Conservation (phyloP, 1,139 yeast genomes). For the Blastobotrys elegans region DNA sequence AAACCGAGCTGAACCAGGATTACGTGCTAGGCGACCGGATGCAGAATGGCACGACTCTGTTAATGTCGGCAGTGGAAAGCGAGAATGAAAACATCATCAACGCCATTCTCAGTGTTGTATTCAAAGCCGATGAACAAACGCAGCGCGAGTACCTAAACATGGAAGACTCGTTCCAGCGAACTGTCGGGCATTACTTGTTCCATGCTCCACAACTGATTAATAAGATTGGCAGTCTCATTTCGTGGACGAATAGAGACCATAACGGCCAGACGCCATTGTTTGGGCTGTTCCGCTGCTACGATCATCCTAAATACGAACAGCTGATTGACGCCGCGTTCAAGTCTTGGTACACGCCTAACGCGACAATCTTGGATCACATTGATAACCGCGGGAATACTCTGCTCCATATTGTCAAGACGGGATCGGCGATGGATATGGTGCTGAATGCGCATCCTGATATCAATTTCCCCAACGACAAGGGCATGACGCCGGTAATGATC, state of each 20-base stretch:
- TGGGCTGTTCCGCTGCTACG: constrained; percentile 74
- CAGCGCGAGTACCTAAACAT: constrained; percentile 44
- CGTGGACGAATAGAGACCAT: constrained; percentile 68
- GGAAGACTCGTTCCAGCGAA: constrained; percentile 48
- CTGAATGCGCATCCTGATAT: constrained; percentile 45
- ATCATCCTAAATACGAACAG: constrained; percentile 56
- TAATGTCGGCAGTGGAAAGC: constrained; percentile 56
- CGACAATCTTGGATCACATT: constrained; percentile 47
- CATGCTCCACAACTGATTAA: constrained; percentile 52
- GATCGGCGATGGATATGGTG: constrained; percentile 39
- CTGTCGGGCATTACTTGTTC: constrained; percentile 70
- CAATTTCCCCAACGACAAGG: constrained; percentile 56
- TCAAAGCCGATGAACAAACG: constrained; percentile 42
- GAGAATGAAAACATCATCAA: constrained; percentile 48
- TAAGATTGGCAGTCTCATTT: constrained; percentile 50
- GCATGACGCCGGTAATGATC: constrained; percentile 64
- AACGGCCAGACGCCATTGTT: constrained; percentile 78
- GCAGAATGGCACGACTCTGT: constrained; percentile 48
- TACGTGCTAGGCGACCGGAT: constrained; percentile 63
- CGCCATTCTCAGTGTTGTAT: constrained; percentile 45
- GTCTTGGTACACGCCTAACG: constrained; percentile 34
- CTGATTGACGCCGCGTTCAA: constrained; percentile 47
- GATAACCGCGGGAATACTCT: constrained; percentile 73
- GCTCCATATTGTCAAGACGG: constrained; percentile 59
- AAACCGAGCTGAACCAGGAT: constrained; percentile 53